These are phyloP conservation scores for Pyrenophora tritici-repentis DNA, from an alignment of 2,329 filamentous ascomycete species.

Conservation along the genomic window DNA sequence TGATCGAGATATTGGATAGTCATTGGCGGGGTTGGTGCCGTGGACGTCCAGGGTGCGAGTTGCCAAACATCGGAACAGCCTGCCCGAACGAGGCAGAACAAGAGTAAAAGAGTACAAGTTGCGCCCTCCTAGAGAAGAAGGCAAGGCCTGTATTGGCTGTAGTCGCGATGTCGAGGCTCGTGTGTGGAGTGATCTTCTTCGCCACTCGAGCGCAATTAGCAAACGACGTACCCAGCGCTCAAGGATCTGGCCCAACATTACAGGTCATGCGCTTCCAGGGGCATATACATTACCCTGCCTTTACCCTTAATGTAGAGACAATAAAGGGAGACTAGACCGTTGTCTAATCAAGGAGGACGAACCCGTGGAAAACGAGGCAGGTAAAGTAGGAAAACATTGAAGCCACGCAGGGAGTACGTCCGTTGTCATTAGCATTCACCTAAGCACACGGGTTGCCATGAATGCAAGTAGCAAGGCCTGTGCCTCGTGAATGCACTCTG, in stretches of 20 bases:
- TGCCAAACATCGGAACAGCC: neutral
- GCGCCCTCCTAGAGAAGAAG: neutral
- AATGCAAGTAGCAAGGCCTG: neutral
- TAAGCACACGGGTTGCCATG: slow-evolving; percentile 2
- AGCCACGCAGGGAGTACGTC: neutral
- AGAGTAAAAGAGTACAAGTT: neutral
- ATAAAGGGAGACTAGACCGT: neutral
- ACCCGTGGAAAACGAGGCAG: neutral
- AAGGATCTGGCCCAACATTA: neutral
- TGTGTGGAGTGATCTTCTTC: neutral
- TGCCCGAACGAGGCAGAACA: neutral
- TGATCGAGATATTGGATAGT: too few species aligned
- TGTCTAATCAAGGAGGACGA: neutral
- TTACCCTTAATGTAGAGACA: slow-evolving; percentile 5
- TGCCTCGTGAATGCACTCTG: slow-evolving; percentile 2
- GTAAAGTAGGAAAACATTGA: neutral
- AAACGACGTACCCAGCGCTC: neutral
- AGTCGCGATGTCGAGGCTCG: neutral
- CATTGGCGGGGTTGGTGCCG: neutral
- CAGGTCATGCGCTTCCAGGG: neutral
- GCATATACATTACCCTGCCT: neutral
- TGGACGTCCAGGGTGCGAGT: neutral
- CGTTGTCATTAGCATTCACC: slow-evolving; percentile 7
- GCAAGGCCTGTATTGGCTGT: neutral
- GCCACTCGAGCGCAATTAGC: neutral